These are phyloP conservation scores for Ambrosia trifida DNA, from an alignment of 129 eudicot genomes.

Conservation along the genomic window DNA sequence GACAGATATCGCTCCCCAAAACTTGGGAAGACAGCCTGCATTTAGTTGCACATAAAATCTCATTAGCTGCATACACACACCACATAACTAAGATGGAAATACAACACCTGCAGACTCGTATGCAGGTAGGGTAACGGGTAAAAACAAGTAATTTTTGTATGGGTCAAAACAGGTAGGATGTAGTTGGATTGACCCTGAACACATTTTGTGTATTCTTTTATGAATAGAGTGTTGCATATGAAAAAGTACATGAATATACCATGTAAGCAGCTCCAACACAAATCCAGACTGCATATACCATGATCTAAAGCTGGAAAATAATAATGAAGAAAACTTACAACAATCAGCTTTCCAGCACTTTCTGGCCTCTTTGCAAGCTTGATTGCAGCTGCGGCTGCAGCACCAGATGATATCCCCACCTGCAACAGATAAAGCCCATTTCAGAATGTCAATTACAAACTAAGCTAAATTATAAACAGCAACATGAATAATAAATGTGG, in stretches of 20 bases:
- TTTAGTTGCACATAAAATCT: constrained; percentile 24
- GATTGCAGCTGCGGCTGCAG: constrained; percentile 95
- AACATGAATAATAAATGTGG: constrained; percentile 3
- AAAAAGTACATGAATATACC: neutral
- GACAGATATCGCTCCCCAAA: constrained; percentile 88
- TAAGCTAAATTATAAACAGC: neutral
- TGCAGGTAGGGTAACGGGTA: neutral
- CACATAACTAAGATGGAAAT: neutral
- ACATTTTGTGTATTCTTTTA: neutral
- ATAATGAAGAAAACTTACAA: constrained; percentile 52
- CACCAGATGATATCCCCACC: constrained; percentile 97
- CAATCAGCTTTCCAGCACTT: constrained; percentile 87
- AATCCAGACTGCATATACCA: neutral
- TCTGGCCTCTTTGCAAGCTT: constrained; percentile 80
- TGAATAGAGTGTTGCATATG: neutral
- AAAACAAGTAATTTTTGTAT: neutral
- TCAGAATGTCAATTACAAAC: constrained; percentile 20
- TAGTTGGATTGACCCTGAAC: constrained; percentile 2
- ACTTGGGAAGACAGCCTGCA: constrained; percentile 77
- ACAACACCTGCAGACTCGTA: neutral
- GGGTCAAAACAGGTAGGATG: neutral
- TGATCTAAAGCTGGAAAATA: neutral
- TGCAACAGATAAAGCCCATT: constrained; percentile 28
- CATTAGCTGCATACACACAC: constrained; percentile 8
- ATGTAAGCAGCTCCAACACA: neutral